Percentiles rank a stretch among this genome's conserved stretches.
phyloP scores from a whole-genome alignment of 2,329 filamentous ascomycete species.

The Colletotrichum aenigma region DNA sequence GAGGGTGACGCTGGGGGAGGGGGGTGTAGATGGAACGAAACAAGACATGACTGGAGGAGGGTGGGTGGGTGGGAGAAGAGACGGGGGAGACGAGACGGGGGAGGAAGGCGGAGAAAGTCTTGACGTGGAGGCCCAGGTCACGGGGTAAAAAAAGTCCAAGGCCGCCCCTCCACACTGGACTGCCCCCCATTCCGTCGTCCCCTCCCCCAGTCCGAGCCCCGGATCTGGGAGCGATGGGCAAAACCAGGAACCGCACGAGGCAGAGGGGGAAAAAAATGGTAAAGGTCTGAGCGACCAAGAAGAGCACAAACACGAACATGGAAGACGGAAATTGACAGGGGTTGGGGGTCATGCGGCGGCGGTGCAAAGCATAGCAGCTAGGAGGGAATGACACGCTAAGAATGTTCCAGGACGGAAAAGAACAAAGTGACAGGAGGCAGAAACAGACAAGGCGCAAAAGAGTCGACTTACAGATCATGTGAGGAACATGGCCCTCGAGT shows the following conservation, averaged over 20 bases:
- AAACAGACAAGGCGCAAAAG: neutral
- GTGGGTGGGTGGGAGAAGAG: neutral
- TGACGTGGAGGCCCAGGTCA: constrained; percentile 17
- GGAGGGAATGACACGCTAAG: neutral
- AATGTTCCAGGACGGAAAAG: neutral
- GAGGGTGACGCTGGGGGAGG: neutral
- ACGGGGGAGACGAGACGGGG: neutral
- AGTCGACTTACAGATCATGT: constrained; percentile 51
- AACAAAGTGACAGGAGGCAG: neutral
- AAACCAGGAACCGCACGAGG: constrained; percentile 19
- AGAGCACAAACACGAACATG: neutral
- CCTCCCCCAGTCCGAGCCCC: constrained; percentile 13
- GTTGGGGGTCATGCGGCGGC: neutral
- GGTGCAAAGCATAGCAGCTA: neutral
- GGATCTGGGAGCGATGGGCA: constrained; percentile 5
- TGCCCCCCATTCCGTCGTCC: neutral
- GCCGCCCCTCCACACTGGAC: constrained; percentile 1
- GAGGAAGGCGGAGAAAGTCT: constrained; percentile 1
- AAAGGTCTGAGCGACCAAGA: neutral
- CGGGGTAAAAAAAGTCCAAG: constrained; percentile 6
- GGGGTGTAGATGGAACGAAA: neutral
- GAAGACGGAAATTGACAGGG: neutral
- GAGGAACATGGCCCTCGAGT: constrained; percentile 49
- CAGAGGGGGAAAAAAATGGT: neutral
- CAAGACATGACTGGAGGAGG: neutral